Evolutionary conservation across 1,139 yeast species (phyloP).

Genomic region (Sugiyamaella neomexicana): DNA sequence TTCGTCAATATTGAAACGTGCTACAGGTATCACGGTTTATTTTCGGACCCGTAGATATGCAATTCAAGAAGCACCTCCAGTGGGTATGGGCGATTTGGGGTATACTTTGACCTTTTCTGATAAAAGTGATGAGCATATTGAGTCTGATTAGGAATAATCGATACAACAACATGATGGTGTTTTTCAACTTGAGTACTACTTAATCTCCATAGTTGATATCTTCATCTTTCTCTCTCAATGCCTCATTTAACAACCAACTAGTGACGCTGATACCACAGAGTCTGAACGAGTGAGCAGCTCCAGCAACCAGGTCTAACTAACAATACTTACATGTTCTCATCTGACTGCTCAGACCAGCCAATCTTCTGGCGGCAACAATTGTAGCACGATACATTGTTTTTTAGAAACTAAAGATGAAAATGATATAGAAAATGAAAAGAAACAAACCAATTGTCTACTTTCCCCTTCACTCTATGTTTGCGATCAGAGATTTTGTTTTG

Average conservation of each 20-base stretch:
- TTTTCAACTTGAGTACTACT: too few relatives aligned
- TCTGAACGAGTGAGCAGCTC: not conserved
- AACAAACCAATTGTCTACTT: not conserved
- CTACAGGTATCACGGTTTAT: not conserved
- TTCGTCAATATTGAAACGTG: not conserved
- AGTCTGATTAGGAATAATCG: too few relatives aligned
- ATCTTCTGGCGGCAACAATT: constrained; percentile 17
- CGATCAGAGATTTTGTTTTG: not conserved
- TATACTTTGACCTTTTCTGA: too few relatives aligned
- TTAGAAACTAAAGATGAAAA: not conserved
- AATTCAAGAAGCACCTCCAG: not conserved
- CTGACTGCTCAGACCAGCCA: constrained; percentile 5
- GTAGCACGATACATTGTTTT: constrained; percentile 14
- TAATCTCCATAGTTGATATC: too few relatives aligned
- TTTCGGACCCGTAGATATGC: not conserved
- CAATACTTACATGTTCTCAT: constrained; percentile 14
- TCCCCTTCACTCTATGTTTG: not conserved
- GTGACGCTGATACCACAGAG: not conserved
- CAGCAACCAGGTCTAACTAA: not conserved
- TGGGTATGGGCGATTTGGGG: too few relatives aligned
- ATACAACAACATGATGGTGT: too few relatives aligned
- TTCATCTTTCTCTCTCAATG: too few relatives aligned
- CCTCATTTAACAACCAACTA: too few relatives aligned
- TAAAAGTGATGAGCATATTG: too few relatives aligned
- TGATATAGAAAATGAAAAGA: not conserved